These are phyloP conservation scores for Clitopilus hobsonii DNA, from an alignment of 768 basidiomycete genomes.

Conservation along the genomic window DNA sequence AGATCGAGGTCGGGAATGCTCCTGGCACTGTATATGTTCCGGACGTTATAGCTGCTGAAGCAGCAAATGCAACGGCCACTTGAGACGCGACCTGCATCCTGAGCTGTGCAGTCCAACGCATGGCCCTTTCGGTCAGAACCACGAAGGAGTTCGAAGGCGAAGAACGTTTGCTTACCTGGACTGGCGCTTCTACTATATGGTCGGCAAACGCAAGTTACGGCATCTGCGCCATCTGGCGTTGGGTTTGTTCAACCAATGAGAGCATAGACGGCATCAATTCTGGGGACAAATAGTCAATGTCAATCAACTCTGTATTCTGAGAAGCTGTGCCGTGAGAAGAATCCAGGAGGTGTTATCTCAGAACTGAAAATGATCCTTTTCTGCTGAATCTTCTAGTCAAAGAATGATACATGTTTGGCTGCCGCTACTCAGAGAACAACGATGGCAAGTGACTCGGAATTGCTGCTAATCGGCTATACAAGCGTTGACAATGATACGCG, in stretches of 20 bases:
- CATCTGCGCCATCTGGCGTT: neutral
- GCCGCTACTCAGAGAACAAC: no score
- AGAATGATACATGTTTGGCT: no score
- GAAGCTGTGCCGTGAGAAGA: neutral
- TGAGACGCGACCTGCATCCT: neutral
- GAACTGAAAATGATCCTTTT: neutral
- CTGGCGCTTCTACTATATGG: neutral
- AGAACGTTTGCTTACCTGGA: neutral
- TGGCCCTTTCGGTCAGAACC: neutral
- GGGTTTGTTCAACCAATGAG: neutral
- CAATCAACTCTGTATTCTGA: neutral
- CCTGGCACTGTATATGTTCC: constrained; percentile 50
- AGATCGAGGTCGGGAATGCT: constrained; percentile 60
- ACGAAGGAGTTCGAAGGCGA: neutral
- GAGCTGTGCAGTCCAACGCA: neutral
- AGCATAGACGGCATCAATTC: neutral
- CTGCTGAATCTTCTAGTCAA: no score
- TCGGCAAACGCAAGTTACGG: neutral
- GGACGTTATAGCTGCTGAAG: neutral
- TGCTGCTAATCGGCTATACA: neutral
- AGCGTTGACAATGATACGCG: neutral
- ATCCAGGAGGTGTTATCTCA: neutral
- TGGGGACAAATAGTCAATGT: neutral
- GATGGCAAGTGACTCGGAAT: neutral
- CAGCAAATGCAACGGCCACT: neutral